Evolutionary conservation across 2,329 filamentous ascomycete species (phyloP), one percentile per base, ranked within the genome.

Genomic region (Ophiocordyceps camponoti-leonardi): DNA sequence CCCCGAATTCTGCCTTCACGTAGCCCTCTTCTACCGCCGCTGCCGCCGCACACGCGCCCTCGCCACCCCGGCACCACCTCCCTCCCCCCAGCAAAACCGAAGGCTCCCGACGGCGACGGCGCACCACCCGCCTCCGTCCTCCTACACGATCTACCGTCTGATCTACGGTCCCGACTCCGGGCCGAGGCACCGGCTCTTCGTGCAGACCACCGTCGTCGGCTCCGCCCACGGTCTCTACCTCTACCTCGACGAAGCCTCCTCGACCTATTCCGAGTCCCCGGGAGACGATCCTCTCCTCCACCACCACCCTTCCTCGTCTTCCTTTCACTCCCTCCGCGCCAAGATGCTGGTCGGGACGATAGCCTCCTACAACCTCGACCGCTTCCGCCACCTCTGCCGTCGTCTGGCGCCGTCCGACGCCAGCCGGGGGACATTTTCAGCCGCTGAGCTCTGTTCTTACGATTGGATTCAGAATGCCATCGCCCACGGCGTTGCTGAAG

Each of bases 301-400:
- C 16, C 23, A 19, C 16, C 23, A 23, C n/a, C 22, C 31, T 35
- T 28, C 43, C 3, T 14, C 33, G 3, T n/a, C 33, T 31, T 39
- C 28, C 10, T 18, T 18, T 18, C 19, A n/a, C 11, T 4, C 44
- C 6, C 44, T 54, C 22, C 44, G 50, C 12, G 44, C 47, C 20
- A 48, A 47, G 41, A 45, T 40, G 13, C 45, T 47, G 10, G 47
- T 57, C 12, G 53, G 56, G n/a, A 52, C 50, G 12, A 47, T 58
- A 12, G 45, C 51, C 20, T 44, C 49, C 6, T 40, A 48, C 7
- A 46, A 52, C 16, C 28, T 57, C 6, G 48, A 50, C 13, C 43
- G 47, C 35, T 45, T 56, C 18, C 44, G 44, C 0, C 18, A 44
- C n/a, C 23, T 54, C 13, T 54, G 53, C 39, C 45, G 46, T 11